Percentiles rank a stretch among this genome's conserved stretches.
phyloP scores from a whole-genome alignment of 1,139 yeast genomes.

The Saccharomyces pastorianus region DNA sequence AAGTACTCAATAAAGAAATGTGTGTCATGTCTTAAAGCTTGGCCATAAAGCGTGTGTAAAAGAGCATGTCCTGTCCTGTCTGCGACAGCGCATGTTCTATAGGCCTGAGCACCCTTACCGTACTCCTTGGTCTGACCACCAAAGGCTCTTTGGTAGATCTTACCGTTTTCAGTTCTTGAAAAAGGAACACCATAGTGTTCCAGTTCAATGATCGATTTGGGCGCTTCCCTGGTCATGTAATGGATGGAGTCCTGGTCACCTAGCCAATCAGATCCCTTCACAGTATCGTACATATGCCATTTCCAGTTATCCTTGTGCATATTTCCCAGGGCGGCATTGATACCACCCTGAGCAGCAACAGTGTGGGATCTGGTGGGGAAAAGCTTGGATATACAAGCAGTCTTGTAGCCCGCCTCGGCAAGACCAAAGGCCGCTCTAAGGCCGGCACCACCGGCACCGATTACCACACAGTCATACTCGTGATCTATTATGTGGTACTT shows the following conservation, averaged over 20 bases:
- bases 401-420: slow-evolving; percentile 94
- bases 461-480: slow-evolving; percentile 95
- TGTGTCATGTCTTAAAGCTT: slow-evolving; percentile 91
- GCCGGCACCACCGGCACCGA: slow-evolving; percentile 99
- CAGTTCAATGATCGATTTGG: slow-evolving; percentile 87
- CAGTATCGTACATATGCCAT: slow-evolving; percentile 99
- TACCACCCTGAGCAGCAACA: slow-evolving; percentile 99
- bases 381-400: slow-evolving; percentile 93
- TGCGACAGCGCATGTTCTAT: slow-evolving; percentile 98
- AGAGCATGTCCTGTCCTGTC: slow-evolving; percentile 98
- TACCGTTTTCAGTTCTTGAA: slow-evolving; percentile 93
- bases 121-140: slow-evolving; percentile 95
- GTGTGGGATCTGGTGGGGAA: slow-evolving; percentile 98
- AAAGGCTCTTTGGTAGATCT: slow-evolving; percentile 96
- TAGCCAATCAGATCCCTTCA: slow-evolving; percentile 99
- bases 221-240: slow-evolving; percentile 98
- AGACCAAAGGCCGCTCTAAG: slow-evolving; percentile 96
- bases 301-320: slow-evolving; percentile 99
- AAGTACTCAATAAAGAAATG: slow-evolving; percentile 97
- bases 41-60: slow-evolving; percentile 93
- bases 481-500: slow-evolving; percentile 92
- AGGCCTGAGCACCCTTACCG: slow-evolving; percentile 99
- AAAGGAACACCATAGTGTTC: slow-evolving; percentile 98
- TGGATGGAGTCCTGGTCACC: slow-evolving; percentile 99
- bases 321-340: slow-evolving; percentile 92